These are phyloP conservation scores for Scutellaria minor DNA, from an alignment of 257 asterid species.

Conservation along the genomic window DNA sequence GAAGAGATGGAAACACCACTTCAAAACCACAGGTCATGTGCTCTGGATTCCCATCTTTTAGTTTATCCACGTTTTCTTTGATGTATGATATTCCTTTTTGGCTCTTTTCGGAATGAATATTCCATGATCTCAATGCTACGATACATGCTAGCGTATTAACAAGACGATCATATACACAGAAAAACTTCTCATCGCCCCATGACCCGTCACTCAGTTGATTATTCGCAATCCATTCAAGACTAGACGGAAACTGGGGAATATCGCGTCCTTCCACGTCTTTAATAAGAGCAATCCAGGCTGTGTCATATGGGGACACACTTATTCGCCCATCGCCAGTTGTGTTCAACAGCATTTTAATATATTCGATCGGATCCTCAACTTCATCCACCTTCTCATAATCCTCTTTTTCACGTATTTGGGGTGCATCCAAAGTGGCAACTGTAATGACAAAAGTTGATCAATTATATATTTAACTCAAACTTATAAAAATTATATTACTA, in stretches of 20 bases:
- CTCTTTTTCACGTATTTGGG: background rate
- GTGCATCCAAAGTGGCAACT: background rate
- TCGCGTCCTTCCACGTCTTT: conserved; percentile 14
- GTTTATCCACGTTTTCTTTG: conserved; percentile 38
- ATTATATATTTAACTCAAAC: background rate
- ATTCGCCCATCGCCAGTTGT: conserved; percentile 47
- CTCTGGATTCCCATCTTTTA: conserved; percentile 34
- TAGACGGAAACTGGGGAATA: conserved; percentile 44
- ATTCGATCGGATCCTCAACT: conserved; percentile 5
- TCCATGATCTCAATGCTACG: conserved; percentile 51
- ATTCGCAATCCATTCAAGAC: conserved; percentile 44
- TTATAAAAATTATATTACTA: background rate
- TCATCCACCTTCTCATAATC: conserved; percentile 8
- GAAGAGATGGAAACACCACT: conserved; percentile 46
- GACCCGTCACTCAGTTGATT: conserved; percentile 58
- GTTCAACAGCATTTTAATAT: conserved; percentile 33
- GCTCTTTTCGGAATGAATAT: conserved; percentile 28
- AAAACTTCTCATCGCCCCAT: conserved; percentile 43
- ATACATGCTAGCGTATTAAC: conserved; percentile 55
- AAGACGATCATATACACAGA: conserved; percentile 41
- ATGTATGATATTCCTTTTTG: conserved; percentile 39
- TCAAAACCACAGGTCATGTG: conserved; percentile 54
- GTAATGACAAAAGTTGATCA: background rate
- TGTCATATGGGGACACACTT: conserved; percentile 50
- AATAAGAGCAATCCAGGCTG: conserved; percentile 27